Evolutionary conservation across 768 basidiomycete species (phyloP).

Genomic region (Phallus indusiatus): DNA sequence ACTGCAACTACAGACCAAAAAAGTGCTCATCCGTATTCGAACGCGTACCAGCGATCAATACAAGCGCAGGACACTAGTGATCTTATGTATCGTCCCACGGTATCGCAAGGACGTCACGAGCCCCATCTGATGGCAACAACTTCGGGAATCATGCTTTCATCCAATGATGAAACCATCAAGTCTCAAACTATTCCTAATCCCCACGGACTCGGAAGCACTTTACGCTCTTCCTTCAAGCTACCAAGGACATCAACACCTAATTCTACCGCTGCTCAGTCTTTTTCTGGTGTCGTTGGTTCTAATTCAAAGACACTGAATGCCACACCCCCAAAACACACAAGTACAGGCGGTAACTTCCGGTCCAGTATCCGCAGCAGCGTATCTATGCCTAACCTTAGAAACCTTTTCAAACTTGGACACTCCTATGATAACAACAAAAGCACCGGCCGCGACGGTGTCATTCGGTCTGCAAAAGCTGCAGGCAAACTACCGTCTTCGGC

Average conservation of each 20-base stretch:
- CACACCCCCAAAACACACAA: not conserved
- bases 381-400: constrained; percentile 54
- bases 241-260: not conserved
- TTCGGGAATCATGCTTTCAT: not conserved
- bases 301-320: too few relatives aligned
- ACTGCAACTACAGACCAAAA: too few relatives aligned
- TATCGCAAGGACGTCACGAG: too few relatives aligned
- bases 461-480: constrained; percentile 21
- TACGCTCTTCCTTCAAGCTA: not conserved
- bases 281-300: too few relatives aligned
- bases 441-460: not conserved
- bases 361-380: constrained; percentile 11
- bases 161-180: not conserved
- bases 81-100: too few relatives aligned
- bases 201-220: not conserved
- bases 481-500: constrained; percentile 10
- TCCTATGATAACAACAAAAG: constrained; percentile 1
- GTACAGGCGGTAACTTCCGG: not conserved
- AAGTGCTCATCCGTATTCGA: too few relatives aligned
- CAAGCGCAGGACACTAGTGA: too few relatives aligned
- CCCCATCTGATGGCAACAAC: not conserved
- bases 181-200: not conserved
- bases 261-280: not conserved
- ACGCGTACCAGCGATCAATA: too few relatives aligned
- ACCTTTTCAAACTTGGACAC: not conserved